phyloP scores from a whole-genome alignment of 129 eudicot species.

The Helichrysum umbraculigerum region DNA sequence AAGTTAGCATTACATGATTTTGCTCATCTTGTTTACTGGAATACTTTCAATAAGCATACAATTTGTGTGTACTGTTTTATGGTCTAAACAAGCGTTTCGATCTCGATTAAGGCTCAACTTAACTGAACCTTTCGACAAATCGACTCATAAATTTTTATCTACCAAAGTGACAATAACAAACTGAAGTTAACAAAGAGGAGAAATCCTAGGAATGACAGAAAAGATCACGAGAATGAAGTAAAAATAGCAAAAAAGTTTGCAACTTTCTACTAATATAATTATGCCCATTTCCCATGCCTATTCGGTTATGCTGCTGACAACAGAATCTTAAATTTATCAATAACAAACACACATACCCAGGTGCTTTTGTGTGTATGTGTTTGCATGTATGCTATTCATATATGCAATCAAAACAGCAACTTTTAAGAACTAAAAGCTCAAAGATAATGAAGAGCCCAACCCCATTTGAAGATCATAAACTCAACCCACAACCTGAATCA shows the following conservation, averaged over 20 bases:
- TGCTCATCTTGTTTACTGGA: too few species aligned
- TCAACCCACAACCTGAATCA: slow-evolving; percentile 33
- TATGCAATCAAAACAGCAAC: neutral
- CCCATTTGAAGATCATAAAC: slow-evolving; percentile 23
- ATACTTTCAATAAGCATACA: neutral
- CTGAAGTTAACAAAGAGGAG: neutral
- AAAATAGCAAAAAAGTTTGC: slow-evolving; percentile 29
- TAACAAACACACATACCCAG: slow-evolving; percentile 24
- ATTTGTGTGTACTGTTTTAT: too few species aligned
- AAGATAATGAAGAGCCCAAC: slow-evolving; percentile 28
- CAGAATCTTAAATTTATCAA: slow-evolving; percentile 27
- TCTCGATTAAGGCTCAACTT: neutral
- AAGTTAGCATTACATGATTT: neutral
- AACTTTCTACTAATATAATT: slow-evolving; percentile 23
- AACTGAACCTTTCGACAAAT: slow-evolving; percentile 17
- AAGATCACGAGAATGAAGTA: slow-evolving; percentile 16
- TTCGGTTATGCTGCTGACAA: slow-evolving; percentile 31
- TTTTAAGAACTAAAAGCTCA: slow-evolving; percentile 7
- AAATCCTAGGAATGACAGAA: slow-evolving; percentile 22
- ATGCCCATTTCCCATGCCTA: slow-evolving; percentile 40
- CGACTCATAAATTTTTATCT: slow-evolving; percentile 7
- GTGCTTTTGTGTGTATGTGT: slow-evolving; percentile 23
- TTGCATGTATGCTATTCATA: slow-evolving; percentile 27
- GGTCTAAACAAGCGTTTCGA: neutral
- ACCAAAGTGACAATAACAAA: neutral